phyloP scores from a whole-genome alignment of 345 rosid species.

The Euphorbia tirucalli region DNA sequence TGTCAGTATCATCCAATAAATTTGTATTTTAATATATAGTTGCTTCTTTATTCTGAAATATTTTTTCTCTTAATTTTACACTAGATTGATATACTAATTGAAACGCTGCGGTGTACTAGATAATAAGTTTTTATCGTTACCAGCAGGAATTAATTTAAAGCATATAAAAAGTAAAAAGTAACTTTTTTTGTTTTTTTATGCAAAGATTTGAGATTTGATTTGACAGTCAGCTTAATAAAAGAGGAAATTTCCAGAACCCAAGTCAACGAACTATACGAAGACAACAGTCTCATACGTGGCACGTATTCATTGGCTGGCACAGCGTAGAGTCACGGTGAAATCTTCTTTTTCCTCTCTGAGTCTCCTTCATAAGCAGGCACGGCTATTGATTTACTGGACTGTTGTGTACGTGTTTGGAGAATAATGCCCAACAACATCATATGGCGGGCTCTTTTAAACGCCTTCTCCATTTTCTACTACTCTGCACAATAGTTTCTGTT shows the following conservation, averaged over 20 bases:
- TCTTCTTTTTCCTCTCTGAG: neutral
- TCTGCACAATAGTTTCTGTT: slow-evolving; percentile 17
- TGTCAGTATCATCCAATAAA: no score
- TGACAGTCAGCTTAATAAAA: neutral
- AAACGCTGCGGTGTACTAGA: no score
- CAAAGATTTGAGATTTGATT: neutral
- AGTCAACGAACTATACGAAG: neutral
- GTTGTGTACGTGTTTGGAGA: neutral
- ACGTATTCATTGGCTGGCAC: neutral
- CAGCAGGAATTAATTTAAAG: no score
- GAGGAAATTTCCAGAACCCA: neutral
- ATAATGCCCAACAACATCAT: slow-evolving; percentile 19
- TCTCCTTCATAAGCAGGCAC: no score
- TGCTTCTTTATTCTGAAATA: no score
- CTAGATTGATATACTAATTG: no score
- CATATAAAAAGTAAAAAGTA: no score
- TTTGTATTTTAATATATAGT: no score
- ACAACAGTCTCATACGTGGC: neutral
- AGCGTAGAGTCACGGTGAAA: neutral
- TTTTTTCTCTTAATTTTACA: no score
- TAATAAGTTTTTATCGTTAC: no score
- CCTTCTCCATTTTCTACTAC: slow-evolving; percentile 17
- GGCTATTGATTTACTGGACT: neutral
- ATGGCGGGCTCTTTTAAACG: slow-evolving; percentile 18
- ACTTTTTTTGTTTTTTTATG: no score